Evolutionary conservation across 768 basidiomycete species (phyloP).

Genomic region (Leccinum fibrillosum): DNA sequence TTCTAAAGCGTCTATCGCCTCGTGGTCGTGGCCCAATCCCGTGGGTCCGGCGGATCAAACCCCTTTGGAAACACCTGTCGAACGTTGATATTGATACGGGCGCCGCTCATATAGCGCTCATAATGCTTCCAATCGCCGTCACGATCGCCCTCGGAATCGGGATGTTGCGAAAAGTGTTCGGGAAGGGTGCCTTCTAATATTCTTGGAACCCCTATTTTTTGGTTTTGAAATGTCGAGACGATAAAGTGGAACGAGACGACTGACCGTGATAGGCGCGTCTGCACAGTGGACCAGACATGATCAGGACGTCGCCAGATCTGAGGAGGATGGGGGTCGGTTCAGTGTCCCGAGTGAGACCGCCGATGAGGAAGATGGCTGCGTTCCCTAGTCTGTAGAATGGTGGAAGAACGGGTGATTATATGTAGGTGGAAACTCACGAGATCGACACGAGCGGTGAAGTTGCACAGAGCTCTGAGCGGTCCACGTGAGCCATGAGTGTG

Average conservation of each 20-base stretch:
- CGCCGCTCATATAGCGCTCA: conserved; percentile 58
- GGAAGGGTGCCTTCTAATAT: conserved; percentile 83
- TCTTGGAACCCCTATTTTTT: conserved; percentile 69
- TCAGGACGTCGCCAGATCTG: conserved; percentile 85
- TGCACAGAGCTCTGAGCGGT: conserved; percentile 91
- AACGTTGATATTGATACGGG: conserved; percentile 89
- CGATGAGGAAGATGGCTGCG: conserved; percentile 86
- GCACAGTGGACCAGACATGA: conserved; percentile 89
- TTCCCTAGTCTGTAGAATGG: conserved; percentile 68
- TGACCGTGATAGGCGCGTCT: conserved; percentile 91
- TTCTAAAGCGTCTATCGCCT: neutral
- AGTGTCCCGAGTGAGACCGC: conserved; percentile 72
- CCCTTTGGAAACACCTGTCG: conserved; percentile 83
- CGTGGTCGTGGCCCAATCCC: conserved; percentile 1
- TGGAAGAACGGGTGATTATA: neutral
- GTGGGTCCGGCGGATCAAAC: conserved; percentile 38
- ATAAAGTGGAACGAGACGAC: conserved; percentile 17
- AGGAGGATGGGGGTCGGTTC: conserved; percentile 80
- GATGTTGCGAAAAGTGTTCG: conserved; percentile 40
- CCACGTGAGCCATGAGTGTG: conserved; percentile 96
- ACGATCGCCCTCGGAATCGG: conserved; percentile 22
- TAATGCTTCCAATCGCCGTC: conserved; percentile 56
- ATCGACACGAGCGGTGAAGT: conserved; percentile 92
- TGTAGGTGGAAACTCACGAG: conserved; percentile 56
- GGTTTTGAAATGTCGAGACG: neutral